Conservation (phyloP, 805 yeast genomes). For the Pichia paraexigua region DNA sequence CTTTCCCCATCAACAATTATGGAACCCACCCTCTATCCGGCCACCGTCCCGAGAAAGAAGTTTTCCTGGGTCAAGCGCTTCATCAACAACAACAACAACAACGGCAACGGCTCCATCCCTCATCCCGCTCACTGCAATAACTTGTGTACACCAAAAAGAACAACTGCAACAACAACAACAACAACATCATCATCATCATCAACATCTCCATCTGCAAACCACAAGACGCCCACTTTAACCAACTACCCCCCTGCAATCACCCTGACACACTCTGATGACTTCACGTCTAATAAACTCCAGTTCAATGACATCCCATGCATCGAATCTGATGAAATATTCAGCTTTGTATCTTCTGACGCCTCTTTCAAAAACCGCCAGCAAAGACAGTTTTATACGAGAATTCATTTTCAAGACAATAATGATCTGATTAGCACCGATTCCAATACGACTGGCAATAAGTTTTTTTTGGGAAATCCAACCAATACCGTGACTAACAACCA, state of each 20-base stretch:
- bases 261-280: background rate
- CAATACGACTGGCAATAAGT: background rate
- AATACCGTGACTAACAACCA: background rate
- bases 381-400: slow-evolving; percentile 1
- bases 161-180: background rate
- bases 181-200: too few species aligned
- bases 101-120: background rate
- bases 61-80: slow-evolving; percentile 29
- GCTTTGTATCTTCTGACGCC: slow-evolving; percentile 2
- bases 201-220: too few species aligned
- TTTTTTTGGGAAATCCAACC: background rate
- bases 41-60: slow-evolving; percentile 10
- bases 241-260: background rate
- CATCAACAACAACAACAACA: background rate
- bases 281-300: background rate
- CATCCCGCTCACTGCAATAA: too few species aligned
- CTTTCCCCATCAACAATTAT: background rate
- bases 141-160: too few species aligned
- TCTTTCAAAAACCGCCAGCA: slow-evolving; percentile 2
- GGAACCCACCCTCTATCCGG: background rate
- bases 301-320: background rate
- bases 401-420: background rate
- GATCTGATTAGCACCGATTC: background rate
- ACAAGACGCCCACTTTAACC: too few species aligned
- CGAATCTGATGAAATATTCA: slow-evolving; percentile 4